Percentiles rank a stretch among this genome's conserved stretches.
Evolutionary conservation across 805 yeast genomes (phyloP).

Genomic region (Hanseniaspora guilliermondii): DNA sequence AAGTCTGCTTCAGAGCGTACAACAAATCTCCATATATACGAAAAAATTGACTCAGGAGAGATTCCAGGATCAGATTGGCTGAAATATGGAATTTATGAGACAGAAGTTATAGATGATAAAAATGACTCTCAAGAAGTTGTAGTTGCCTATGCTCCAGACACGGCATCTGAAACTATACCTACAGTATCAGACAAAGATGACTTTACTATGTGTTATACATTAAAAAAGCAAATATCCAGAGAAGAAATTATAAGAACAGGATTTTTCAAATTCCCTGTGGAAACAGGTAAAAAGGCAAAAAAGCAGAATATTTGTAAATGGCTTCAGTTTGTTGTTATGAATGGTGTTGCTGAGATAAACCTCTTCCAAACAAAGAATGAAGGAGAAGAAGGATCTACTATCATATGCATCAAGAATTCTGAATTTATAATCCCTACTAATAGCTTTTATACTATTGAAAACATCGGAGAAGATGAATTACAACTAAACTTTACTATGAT

Average conservation of each 20-base stretch:
- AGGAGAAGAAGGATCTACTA: slow-evolving; percentile 20
- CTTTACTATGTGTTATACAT: slow-evolving; percentile 9
- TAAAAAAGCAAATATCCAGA: slow-evolving; percentile 42
- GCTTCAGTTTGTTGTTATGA: slow-evolving; percentile 58
- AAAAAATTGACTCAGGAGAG: slow-evolving; percentile 20
- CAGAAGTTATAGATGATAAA: slow-evolving; percentile 18
- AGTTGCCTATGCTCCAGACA: slow-evolving; percentile 21
- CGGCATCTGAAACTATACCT: slow-evolving; percentile 19
- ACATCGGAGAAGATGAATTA: slow-evolving; percentile 46
- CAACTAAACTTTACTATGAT: slow-evolving; percentile 67
- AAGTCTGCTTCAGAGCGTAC: slow-evolving; percentile 21
- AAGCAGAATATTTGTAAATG: slow-evolving; percentile 7
- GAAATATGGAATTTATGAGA: slow-evolving; percentile 22
- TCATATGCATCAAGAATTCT: slow-evolving; percentile 58
- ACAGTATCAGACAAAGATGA: slow-evolving; percentile 1
- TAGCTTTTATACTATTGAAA: slow-evolving; percentile 56
- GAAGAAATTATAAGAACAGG: slow-evolving; percentile 59
- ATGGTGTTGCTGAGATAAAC: slow-evolving; percentile 59
- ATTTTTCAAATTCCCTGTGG: slow-evolving; percentile 49
- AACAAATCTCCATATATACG: slow-evolving; percentile 19
- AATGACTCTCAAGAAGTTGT: slow-evolving; percentile 24
- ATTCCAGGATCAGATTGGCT: slow-evolving; percentile 23
- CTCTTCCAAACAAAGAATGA: slow-evolving; percentile 33
- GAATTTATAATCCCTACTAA: slow-evolving; percentile 73
- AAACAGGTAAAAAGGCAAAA: slow-evolving; percentile 40